phyloP scores from a whole-genome alignment of 106 monocot species.

The Dioscorea dumetorum region DNA sequence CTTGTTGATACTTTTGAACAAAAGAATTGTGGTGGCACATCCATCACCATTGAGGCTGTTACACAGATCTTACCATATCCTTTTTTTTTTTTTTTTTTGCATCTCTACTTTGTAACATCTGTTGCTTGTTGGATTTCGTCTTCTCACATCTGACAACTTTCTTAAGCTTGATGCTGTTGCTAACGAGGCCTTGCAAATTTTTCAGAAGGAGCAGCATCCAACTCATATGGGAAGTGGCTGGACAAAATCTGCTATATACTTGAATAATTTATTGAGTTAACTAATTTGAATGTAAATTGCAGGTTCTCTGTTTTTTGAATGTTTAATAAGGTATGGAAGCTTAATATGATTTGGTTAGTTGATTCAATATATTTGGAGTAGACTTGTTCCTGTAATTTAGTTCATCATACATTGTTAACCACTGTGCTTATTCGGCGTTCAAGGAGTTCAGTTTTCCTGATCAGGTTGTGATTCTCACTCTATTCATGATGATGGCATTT shows the following conservation, averaged over 20 bases:
- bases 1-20: conserved; percentile 72
- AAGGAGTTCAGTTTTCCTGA: too few species aligned
- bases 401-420: conserved; percentile 51
- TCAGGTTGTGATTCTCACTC: conserved; percentile 50
- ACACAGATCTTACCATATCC: conserved; percentile 91
- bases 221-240: conserved; percentile 99
- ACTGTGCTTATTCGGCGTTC: too few species aligned
- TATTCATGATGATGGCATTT: conserved; percentile 59
- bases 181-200: conserved; percentile 91
- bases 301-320: conserved; percentile 97
- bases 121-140: background rate
- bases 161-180: conserved; percentile 95
- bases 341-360: background rate
- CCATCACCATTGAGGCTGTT: conserved; percentile 74
- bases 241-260: background rate
- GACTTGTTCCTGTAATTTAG: conserved; percentile 28
- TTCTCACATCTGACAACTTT: conserved; percentile 66
- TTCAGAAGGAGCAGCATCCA: conserved; percentile 94
- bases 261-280: conserved; percentile 4
- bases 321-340: conserved; percentile 75
- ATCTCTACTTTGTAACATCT: background rate
- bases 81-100: conserved; percentile 32
- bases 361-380: conserved; percentile 8
- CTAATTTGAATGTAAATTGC: conserved; percentile 18
- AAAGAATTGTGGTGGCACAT: conserved; percentile 57